Evolutionary conservation across 2,329 filamentous ascomycete species (phyloP).

Genomic region (Alternaria panax): DNA sequence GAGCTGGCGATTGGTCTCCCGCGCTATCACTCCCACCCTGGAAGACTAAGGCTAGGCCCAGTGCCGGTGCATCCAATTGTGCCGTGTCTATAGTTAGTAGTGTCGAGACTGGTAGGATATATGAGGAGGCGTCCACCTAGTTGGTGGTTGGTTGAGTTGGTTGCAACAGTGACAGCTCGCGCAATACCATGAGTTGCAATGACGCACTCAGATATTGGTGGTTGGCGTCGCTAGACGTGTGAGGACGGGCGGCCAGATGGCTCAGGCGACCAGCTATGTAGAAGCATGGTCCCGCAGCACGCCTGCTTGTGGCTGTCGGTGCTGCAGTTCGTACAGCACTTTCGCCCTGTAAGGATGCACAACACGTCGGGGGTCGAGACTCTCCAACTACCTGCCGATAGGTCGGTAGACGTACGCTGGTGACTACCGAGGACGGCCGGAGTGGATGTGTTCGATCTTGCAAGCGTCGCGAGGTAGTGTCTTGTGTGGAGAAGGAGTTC

Average conservation of each 20-base stretch:
- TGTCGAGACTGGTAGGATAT: background rate
- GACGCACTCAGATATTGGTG: background rate
- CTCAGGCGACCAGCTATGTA: background rate
- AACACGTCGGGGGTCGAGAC: background rate
- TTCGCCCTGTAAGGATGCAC: background rate
- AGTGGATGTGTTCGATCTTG: background rate
- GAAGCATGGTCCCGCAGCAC: background rate
- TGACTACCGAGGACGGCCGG: background rate
- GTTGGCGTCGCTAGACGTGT: background rate
- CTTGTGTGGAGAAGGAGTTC: background rate
- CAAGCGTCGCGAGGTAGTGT: background rate
- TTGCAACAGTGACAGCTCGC: slow-evolving; percentile 1
- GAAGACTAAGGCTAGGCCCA: background rate
- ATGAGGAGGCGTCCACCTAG: slow-evolving; percentile 3
- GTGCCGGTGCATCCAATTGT: slow-evolving; percentile 3
- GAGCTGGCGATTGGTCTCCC: slow-evolving; percentile 11
- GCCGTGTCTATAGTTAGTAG: slow-evolving; percentile 11
- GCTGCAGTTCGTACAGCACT: background rate
- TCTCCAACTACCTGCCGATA: background rate
- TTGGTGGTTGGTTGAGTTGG: background rate
- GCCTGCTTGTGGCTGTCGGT: background rate
- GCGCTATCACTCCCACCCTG: slow-evolving; percentile 4
- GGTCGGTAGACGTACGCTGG: background rate
- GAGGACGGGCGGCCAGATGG: background rate
- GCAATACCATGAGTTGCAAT: background rate